A percentile compares a stretch with the other conserved stretches of the same genome.
Evolutionary conservation across 306 rosid species (phyloP).

Genomic region (Geum urbanum): DNA sequence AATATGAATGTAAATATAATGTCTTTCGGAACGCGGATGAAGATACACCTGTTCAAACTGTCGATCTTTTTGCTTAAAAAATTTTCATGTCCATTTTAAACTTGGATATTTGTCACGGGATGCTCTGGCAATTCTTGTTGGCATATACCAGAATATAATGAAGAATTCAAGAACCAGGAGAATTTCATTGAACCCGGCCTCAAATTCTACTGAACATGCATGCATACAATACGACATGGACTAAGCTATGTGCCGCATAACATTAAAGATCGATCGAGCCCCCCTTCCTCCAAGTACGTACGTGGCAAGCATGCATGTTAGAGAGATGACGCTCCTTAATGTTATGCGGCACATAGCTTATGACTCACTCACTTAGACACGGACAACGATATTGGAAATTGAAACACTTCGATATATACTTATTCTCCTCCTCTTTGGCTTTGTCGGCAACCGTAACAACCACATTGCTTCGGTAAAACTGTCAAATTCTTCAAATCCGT

Average conservation of each 20-base stretch:
- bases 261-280: no score
- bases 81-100: neutral
- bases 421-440: neutral
- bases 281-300: neutral
- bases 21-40: no score
- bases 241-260: neutral
- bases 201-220: neutral
- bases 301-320: neutral
- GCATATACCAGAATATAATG: neutral
- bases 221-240: neutral
- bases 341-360: conserved; percentile 1
- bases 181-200: neutral
- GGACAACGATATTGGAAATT: neutral
- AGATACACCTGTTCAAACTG: no score
- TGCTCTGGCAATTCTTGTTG: neutral
- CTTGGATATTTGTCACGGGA: neutral
- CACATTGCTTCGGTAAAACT: no score
- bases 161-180: neutral
- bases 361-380: neutral
- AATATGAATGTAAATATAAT: no score
- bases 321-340: neutral
- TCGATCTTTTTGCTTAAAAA: no score
- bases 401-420: no score
- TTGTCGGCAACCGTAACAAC: conserved; percentile 5
- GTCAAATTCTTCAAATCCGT: no score